Evolutionary conservation across 139 green algal species (phyloP), one percentile per base, ranked within the genome.

Genomic region (Picochlorum sp.): DNA sequence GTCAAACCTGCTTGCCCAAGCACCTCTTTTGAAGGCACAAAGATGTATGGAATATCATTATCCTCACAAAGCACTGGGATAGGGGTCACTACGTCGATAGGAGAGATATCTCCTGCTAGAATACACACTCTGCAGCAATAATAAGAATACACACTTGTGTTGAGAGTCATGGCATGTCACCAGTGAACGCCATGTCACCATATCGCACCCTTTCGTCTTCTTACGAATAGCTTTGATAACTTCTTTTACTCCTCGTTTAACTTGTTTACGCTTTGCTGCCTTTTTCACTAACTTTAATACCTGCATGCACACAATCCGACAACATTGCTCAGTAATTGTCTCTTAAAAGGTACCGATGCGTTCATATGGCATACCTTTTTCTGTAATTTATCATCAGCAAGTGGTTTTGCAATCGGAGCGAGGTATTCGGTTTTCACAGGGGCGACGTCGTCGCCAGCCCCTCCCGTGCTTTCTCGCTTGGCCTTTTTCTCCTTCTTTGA

Each of bases 151-250:
- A 30, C 28, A 30, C n/a, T 21, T 54, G 16, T 21, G 18, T 6
- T 41, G 34, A 41, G 34, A 49, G 20, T 56, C 18, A 58, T 6
- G 20, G 18, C 41, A 45, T 8, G n/a, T 14, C 5, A 58, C 14
- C 3, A n/a, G 30, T 34, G 10, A 16, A 24, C 16, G 16, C 26
- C 85, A 30, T 0, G 28, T 30, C 4, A 30, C 28, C 28, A 1
- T 0, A 41, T 11, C 34, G 70, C 56, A 97, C 88, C 92, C 93
- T 57, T 96, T 95, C 0, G 63, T 61, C 7, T 90, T 89, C 73
- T 98, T 99, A 6, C 92, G 67, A 26, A 99, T 67, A 3, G 89
- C 85, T 69, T 99, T 99, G 8, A 98, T 91, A 2, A 99, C 94
- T 78, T 99, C 94, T 77, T 98, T 98, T 0, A 98, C 93, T 2